Conservation (phyloP, 2,329 filamentous ascomycete species). For the Davidsoniella virescens region DNA sequence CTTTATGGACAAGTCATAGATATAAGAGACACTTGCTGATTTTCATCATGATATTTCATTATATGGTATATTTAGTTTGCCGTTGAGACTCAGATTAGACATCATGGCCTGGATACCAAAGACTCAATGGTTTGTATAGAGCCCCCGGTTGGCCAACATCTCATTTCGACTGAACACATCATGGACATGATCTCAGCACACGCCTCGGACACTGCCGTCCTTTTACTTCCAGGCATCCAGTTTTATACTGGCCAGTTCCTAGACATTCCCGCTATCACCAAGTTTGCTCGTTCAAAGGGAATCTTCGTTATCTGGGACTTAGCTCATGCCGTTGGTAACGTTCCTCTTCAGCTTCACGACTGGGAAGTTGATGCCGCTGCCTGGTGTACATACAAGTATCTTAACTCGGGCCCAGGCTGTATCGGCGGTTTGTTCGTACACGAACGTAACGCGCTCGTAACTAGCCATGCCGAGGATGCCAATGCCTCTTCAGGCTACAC, state of each 20-base stretch:
- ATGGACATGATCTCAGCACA: slow-evolving; percentile 59
- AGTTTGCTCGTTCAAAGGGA: slow-evolving; percentile 52
- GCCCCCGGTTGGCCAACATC: slow-evolving; percentile 35
- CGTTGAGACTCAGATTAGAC: slow-evolving; percentile 57
- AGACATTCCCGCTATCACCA: slow-evolving; percentile 66
- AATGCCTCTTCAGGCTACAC: slow-evolving; percentile 30
- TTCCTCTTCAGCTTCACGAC: slow-evolving; percentile 62
- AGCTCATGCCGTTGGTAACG: slow-evolving; percentile 74
- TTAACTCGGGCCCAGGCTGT: slow-evolving; percentile 69
- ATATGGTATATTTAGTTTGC: slow-evolving; percentile 39
- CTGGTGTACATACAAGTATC: slow-evolving; percentile 93
- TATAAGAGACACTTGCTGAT: neutral
- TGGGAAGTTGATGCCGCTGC: slow-evolving; percentile 86
- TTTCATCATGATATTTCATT: neutral
- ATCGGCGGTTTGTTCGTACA: slow-evolving; percentile 75
- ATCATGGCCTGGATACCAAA: slow-evolving; percentile 46
- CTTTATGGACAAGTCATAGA: neutral
- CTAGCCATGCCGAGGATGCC: slow-evolving; percentile 18
- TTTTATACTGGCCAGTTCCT: slow-evolving; percentile 86
- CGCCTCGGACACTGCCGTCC: slow-evolving; percentile 52
- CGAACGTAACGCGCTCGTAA: slow-evolving; percentile 48
- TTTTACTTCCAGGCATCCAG: slow-evolving; percentile 75
- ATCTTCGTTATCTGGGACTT: slow-evolving; percentile 76
- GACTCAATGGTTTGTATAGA: slow-evolving; percentile 55
- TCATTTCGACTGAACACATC: slow-evolving; percentile 55